These are phyloP conservation scores for Actinomortierella wolfii DNA, from an alignment of 371 early-diverging fungal genomes.

Conservation along the genomic window DNA sequence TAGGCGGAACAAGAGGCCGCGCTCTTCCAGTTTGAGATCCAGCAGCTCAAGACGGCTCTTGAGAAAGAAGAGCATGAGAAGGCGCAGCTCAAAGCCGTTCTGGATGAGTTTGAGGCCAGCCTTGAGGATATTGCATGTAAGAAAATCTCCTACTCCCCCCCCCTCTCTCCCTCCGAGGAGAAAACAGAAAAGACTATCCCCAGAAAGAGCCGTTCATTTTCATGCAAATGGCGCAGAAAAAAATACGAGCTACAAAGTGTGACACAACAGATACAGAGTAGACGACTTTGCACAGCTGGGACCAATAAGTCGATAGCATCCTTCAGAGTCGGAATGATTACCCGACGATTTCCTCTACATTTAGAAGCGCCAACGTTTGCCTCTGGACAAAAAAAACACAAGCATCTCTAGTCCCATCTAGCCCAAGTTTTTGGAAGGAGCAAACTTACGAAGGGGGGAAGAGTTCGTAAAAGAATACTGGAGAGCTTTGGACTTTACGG, in stretches of 20 bases:
- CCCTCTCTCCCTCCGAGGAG: too few relatives aligned
- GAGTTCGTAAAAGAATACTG: too few relatives aligned
- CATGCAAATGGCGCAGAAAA: too few relatives aligned
- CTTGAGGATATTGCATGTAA: conserved; percentile 43
- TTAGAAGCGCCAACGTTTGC: too few relatives aligned
- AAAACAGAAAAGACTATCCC: neutral
- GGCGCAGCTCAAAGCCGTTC: conserved; percentile 23
- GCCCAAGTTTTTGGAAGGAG: neutral
- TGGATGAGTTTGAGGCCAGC: conserved; percentile 42
- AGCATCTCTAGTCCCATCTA: neutral
- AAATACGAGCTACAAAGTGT: too few relatives aligned
- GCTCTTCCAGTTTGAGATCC: conserved; percentile 35
- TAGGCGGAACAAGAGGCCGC: conserved; percentile 46
- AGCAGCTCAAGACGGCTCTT: conserved; percentile 24
- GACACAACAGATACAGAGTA: too few relatives aligned
- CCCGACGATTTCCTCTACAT: too few relatives aligned
- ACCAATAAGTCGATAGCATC: too few relatives aligned
- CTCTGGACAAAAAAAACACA: too few relatives aligned
- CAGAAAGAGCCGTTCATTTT: neutral
- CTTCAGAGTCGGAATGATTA: too few relatives aligned
- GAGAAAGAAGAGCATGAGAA: conserved; percentile 37
- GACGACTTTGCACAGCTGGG: too few relatives aligned
- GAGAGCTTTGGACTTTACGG: neutral
- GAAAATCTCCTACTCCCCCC: too few relatives aligned
- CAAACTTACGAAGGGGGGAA: neutral